Evolutionary conservation across 2,329 filamentous ascomycete genomes (phyloP), one percentile per base, ranked within the genome.

Genomic region (Emmonsiellopsis sp.): DNA sequence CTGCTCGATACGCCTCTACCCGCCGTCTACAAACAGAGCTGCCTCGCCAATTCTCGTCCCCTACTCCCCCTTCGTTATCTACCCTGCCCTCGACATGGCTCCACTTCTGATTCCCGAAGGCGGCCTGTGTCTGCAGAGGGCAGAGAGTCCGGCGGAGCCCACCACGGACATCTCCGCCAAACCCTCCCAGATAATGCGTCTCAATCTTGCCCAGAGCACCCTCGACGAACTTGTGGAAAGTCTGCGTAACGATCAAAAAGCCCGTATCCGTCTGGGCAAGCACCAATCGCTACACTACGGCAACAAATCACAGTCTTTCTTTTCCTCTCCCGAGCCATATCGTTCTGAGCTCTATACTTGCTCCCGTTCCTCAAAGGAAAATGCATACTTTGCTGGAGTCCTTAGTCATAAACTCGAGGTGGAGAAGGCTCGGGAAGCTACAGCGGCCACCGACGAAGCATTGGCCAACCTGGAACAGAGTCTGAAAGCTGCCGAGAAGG

Each of bases 401-500:
- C 69, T 84, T 59, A 80, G 77, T 64, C 80, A 84, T 63, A 77
- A 71, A 56, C 72, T 83, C 37, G 73, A 74, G 59, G 74, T 81
- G 37, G 73, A 78, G 61, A 77, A 77, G 66, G 76, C 76, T 40
- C 73, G 77, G 63, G 71, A 77, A 63, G 77, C 73, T 37, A 79
- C 76, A 43, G 76, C 77, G 32, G 78, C 77, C 56, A 76, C 76
- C 40, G 82, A 85, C 64, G 76, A 78, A 55, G 82, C 82, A 32
- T 66, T 84, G 65, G 79, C 79, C 51, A 76, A 74, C 40, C 71
- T 85, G 52, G 77, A 82, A 65, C 79, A 74, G 63, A 82, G 74
- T 61, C 72, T 85, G 64, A 81, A 76, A 56, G 77, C 78, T 21
- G 75, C 80, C 50, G 74, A 82, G 62, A 74, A 82, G 62, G 75